A percentile compares a stretch with the other conserved stretches of the same genome.
Evolutionary conservation across 1,139 yeast species (phyloP).

Genomic region (Yamadazyma pseudoaaseri): DNA sequence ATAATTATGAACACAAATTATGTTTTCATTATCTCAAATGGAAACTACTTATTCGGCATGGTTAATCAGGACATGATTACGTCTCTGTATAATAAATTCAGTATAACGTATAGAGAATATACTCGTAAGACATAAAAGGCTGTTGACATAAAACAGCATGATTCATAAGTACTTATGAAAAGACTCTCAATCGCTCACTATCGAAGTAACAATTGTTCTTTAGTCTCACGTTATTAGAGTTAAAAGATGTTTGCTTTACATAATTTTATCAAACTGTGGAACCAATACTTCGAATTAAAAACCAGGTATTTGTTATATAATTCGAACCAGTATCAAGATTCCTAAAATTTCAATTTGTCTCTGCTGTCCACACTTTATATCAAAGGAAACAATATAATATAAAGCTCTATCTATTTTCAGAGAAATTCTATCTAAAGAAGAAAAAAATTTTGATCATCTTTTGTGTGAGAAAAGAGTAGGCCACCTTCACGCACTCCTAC

Average conservation of each 20-base stretch:
- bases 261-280: slow-evolving; percentile 1
- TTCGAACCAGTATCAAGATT: not conserved
- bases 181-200: too few relatives aligned
- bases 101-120: not conserved
- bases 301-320: slow-evolving; percentile 1
- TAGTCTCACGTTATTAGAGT: too few relatives aligned
- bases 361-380: slow-evolving; percentile 50
- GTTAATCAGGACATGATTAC: not conserved
- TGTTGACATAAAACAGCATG: too few relatives aligned
- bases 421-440: slow-evolving; percentile 22
- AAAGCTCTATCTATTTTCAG: slow-evolving; percentile 63
- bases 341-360: slow-evolving; percentile 3
- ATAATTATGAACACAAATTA: not conserved
- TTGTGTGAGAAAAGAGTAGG: too few relatives aligned
- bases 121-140: not conserved
- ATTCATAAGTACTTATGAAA: too few relatives aligned
- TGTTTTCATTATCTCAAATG: not conserved
- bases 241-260: too few relatives aligned
- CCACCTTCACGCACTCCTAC: too few relatives aligned
- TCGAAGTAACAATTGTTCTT: too few relatives aligned
- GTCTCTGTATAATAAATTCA: not conserved
- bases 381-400: slow-evolving; percentile 28
- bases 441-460: slow-evolving; percentile 15
- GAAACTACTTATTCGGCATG: not conserved
- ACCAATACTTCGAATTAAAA: not conserved